Evolutionary conservation across 2,329 filamentous ascomycete species (phyloP).

Genomic region (Alternaria conjuncta): DNA sequence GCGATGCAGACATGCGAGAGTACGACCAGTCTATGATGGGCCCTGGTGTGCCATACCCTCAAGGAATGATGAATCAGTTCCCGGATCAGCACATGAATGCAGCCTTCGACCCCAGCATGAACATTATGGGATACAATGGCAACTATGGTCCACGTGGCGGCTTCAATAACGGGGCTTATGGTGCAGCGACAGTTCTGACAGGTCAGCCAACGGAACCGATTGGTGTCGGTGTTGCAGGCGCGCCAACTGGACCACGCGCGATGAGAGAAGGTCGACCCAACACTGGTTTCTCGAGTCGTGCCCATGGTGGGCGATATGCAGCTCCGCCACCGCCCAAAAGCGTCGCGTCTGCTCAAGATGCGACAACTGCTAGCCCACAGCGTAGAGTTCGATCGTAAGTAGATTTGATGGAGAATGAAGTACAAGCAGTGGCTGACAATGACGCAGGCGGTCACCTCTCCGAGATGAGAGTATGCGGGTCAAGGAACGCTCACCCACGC

Average conservation of each 20-base stretch:
- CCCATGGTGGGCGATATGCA: conserved; percentile 38
- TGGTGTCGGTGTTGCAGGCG: conserved; percentile 68
- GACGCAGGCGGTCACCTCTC: conserved; percentile 38
- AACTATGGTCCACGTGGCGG: conserved; percentile 55
- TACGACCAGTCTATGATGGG: conserved; percentile 40
- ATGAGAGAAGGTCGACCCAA: conserved; percentile 90
- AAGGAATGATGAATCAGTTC: conserved; percentile 52
- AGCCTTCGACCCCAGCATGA: conserved; percentile 48
- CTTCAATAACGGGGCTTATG: conserved; percentile 47
- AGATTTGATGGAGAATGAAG: neutral
- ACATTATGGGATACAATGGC: conserved; percentile 48
- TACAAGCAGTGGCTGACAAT: conserved; percentile 6
- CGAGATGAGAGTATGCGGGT: conserved; percentile 43
- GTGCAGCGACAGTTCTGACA: conserved; percentile 46
- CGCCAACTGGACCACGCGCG: conserved; percentile 90
- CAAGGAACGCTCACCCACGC: conserved; percentile 50
- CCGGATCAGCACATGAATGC: conserved; percentile 59
- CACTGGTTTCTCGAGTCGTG: conserved; percentile 73
- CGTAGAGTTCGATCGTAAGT: conserved; percentile 42
- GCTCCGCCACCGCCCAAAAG: conserved; percentile 25
- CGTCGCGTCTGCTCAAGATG: conserved; percentile 27
- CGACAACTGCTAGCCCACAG: conserved; percentile 31
- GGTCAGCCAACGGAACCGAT: conserved; percentile 46
- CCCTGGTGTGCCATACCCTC: conserved; percentile 31
- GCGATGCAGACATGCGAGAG: conserved; percentile 27